Conservation (phyloP, 225 moss, liverwort and hornwort species). For the Sphagnum tenellum region DNA sequence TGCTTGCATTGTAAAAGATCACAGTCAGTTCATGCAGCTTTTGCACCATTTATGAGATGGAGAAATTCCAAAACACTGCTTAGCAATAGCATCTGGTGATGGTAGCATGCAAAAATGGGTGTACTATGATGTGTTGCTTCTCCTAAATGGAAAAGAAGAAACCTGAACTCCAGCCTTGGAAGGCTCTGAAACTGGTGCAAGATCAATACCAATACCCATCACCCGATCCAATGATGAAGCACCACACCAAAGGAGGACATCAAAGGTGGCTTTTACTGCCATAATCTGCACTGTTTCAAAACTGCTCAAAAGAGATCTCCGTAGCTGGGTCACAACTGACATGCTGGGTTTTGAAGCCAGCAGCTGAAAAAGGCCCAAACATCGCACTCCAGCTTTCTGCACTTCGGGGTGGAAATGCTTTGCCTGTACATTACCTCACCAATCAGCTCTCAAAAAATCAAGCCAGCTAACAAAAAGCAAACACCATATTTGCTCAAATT, state of each 20-base stretch:
- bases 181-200: constrained; percentile 28
- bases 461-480: too few species aligned
- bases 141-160: constrained; percentile 1
- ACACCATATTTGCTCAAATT: too few species aligned
- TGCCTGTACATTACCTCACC: constrained; percentile 28
- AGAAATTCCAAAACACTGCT: too few species aligned
- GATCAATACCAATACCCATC: constrained; percentile 34
- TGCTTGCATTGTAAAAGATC: too few species aligned
- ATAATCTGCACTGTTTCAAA: constrained; percentile 63
- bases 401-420: constrained; percentile 82
- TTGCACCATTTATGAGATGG: too few species aligned
- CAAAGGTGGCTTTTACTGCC: constrained; percentile 81
- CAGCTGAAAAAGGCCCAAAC: constrained; percentile 74
- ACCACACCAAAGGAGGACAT: constrained; percentile 80
- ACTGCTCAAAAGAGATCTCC: constrained; percentile 40
- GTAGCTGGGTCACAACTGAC: constrained; percentile 53
- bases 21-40: too few species aligned
- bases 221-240: constrained; percentile 53
- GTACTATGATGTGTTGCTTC: not conserved
- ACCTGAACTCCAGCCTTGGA: constrained; percentile 37
- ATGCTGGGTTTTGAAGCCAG: constrained; percentile 45
- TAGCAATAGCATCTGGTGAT: not conserved
- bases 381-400: constrained; percentile 70
- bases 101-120: not conserved
- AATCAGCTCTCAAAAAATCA: not conserved